Base-by-base conservation (phyloP, 2,329 filamentous ascomycete species). In the Zymoseptoria tritici region DNA sequence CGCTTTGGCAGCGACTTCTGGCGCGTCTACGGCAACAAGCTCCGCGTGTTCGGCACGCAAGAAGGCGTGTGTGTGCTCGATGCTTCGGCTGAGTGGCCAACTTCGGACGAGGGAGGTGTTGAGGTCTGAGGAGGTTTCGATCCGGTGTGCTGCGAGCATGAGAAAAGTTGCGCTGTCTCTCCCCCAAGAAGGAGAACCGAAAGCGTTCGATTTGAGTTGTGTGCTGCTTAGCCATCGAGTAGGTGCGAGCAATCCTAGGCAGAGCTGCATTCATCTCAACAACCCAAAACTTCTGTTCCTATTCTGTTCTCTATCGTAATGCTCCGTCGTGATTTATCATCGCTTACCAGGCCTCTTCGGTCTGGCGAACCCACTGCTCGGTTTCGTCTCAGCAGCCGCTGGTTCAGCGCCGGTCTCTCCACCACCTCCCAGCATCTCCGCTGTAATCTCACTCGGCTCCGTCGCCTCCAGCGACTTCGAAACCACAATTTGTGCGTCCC, bases 311-410 rank as follows among this genome's bases (percentile, higher is more conserved):
- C 36, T 46, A 46, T 46, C 36, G 13, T n/a, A 46, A 46, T 46
- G 36, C 13, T 7, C 16, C 36, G 16, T 46, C 13, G 11, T 46
- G 13, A 46, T 52, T 16, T 13, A 24, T 53, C 9, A 80, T 58
- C 76, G 67, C 78, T 87, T 80, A 46, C 90, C 90, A 4, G 90
- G 90, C 69, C 89, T 83, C 83, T 91, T 92, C 26, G 90, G 90
- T 72, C 89, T 83, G 69, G 83, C 86, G 75, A 94, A 94, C 0
- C 80, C 84, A 72, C 85, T 82, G 74, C 86, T 87, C 71, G 87
- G 83, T 49, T 81, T 80, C 73, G 85, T 84, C 52, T 86, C 62
- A 9, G 57, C 60, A 9, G 49, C 59, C 68, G 91, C 78, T 69
- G 91, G 88, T 6, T 82, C 81, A 63, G 83, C 57, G 3, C 52